Conservation (phyloP, 106 monocot species). For the Dioscorea alata region DNA sequence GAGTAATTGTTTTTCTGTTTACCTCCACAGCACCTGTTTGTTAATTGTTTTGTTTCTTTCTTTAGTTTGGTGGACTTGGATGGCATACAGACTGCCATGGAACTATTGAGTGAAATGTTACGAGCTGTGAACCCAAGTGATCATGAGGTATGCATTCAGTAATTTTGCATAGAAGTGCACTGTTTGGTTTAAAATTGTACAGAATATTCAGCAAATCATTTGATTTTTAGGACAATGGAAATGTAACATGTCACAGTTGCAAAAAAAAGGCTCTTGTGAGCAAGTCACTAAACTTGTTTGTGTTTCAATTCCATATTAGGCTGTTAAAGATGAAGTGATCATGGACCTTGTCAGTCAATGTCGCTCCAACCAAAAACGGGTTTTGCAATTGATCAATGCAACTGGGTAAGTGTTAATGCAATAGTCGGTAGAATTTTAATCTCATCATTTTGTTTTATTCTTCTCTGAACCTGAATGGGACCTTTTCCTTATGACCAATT, state of each 20-base stretch:
- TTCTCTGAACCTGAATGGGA: too few species aligned
- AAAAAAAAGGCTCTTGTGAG: not conserved
- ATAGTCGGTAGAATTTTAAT: too few species aligned
- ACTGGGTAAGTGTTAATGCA: constrained; percentile 40
- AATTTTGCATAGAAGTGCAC: too few species aligned
- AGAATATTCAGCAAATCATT: too few species aligned
- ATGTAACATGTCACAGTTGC: too few species aligned
- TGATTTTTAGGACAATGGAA: too few species aligned
- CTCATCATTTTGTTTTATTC: too few species aligned
- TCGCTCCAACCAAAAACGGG: constrained; percentile 67
- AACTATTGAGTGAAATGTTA: constrained; percentile 84
- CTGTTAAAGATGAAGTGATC: constrained; percentile 87
- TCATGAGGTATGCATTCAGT: constrained; percentile 32
- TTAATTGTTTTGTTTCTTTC: not conserved
- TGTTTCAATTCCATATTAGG: constrained; percentile 28
- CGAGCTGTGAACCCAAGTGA: constrained; percentile 74
- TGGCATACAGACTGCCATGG: constrained; percentile 48
- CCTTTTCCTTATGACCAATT: too few species aligned
- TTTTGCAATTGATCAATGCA: constrained; percentile 59
- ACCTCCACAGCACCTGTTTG: constrained; percentile 1
- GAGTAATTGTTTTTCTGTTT: too few species aligned
- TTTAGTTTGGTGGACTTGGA: constrained; percentile 67
- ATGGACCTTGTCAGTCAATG: constrained; percentile 83
- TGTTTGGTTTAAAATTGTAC: too few species aligned
- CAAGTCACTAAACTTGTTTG: not conserved